These are phyloP conservation scores for Nannizzia gypsea DNA, from an alignment of 2,329 filamentous ascomycete species.

Conservation along the genomic window DNA sequence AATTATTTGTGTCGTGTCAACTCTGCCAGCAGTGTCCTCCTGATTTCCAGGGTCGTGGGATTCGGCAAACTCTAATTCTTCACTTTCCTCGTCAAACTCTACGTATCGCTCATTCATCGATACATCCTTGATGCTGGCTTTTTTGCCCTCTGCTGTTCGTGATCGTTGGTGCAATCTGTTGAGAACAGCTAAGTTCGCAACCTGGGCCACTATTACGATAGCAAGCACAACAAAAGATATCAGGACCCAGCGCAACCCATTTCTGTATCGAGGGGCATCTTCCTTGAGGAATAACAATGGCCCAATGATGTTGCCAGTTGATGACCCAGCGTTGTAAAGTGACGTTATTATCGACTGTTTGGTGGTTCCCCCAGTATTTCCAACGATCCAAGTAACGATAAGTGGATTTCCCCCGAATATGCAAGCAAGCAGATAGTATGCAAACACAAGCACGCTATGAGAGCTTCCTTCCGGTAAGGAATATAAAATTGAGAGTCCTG, in stretches of 20 bases:
- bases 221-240: conserved; percentile 39
- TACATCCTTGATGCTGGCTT: conserved; percentile 46
- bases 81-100: conserved; percentile 23
- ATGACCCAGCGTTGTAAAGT: conserved; percentile 50
- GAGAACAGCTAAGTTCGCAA: conserved; percentile 41
- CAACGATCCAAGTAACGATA: conserved; percentile 56
- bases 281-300: conserved; percentile 49
- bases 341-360: conserved; percentile 56
- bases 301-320: conserved; percentile 55
- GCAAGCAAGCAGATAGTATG: conserved; percentile 56
- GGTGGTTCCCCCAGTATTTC: conserved; percentile 55
- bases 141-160: conserved; percentile 49
- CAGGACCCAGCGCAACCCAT: conserved; percentile 44
- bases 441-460: conserved; percentile 38
- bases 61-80: conserved; percentile 7
- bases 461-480: conserved; percentile 30
- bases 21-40: conserved; percentile 7
- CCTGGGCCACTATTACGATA: conserved; percentile 43
- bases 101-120: conserved; percentile 41
- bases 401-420: conserved; percentile 55
- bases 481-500: conserved; percentile 38
- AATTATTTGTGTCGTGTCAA: conserved; percentile 20
- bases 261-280: conserved; percentile 48
- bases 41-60: not conserved
- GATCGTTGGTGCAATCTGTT: conserved; percentile 45